Base-by-base conservation (phyloP, 2,329 filamentous ascomycete species). In the Alternaria conjuncta region DNA sequence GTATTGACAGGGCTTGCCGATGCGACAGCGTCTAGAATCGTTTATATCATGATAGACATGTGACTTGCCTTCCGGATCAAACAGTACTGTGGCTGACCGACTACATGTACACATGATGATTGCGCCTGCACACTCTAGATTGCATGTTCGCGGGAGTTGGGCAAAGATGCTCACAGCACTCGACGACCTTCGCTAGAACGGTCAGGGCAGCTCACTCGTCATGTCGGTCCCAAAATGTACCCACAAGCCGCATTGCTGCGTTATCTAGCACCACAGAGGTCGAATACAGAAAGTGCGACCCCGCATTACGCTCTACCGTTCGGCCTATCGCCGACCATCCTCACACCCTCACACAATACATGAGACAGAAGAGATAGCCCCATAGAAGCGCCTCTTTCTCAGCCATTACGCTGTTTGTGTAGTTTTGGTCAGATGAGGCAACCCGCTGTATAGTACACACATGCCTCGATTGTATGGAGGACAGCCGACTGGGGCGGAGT, bases 401-500 rank as follows among this genome's bases (percentile, higher is more conserved):
- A 49, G 44, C 23, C 49, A 55, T 58, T 32, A 41, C 45, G 47
- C 28, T 23, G 43, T 45, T 28, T 50, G n/a, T 15, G 23, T 41
- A 45, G 21, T 25, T 46, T 46, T 36, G 46, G 7, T 49, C n/a
- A 55, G n/a, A 26, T 45, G 18, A 59, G 49, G 41, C 57, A 56
- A 45, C 45, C 55, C 45, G 41, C 10, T 56, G 45, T 61, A 56
- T 47, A 61, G 46, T 58, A 30, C 12, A 51, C 30, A 46, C 49
- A 26, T 54, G 32, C 20, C 45, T 56, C 55, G 49, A 43, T 15
- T 56, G 53, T 57, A 51, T 63, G 63, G 59, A 62, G 55, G 53
- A 45, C 26, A 61, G 60, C 60, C 60, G 61, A 65, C 55, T 59
- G 58, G 59, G 25, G 61, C 49, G 50, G 55, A 21, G 56, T 63